Base-by-base conservation (phyloP, 2,329 filamentous ascomycete genomes). In the Beauveria brongniartii region DNA sequence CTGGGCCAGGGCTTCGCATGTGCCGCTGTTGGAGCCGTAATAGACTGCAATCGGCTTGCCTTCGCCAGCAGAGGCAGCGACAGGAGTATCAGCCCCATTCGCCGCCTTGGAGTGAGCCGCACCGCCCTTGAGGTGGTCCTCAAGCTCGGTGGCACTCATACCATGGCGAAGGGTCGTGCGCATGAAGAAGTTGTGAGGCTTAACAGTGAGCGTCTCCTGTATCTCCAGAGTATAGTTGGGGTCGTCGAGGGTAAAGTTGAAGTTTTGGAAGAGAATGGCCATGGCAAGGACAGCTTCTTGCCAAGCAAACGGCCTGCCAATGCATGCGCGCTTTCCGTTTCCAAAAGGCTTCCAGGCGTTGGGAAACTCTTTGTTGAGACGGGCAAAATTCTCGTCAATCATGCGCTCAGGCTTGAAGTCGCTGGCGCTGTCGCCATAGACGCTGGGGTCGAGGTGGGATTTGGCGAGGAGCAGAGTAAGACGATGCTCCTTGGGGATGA, bases 281-380 rank as follows among this genome's bases (percentile, higher is more conserved):
- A 85, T 76, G 9, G 81, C 79, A 1, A 90, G 73, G 5, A 88
- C 69, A 2, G 82, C 79, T 72, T 92, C 89, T 68, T 92, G 89
- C 85, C 86, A 89, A 1, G 89, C 88, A 69, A 92, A 92, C 0
- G 83, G 79, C 1, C 88, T 77, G 4, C 89, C 89, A 63, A 92
- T 91, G 66, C 89, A 92, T 1, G 77, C 86, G 58, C 89, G 77
- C 64, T 81, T 78, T 1, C 89, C 89, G 62, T 89, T 88, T 1
- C 89, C 90, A 66, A 92, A 92, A 3, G 89, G 87, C 73, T 89
- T 89, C 85, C 84, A 88, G 37, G 80, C 79, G 59, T 83, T 83
- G 16, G 79, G 79, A 34, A 84, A 86, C 6, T 89, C 77, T 28
- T 82, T 82, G 63, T 84, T 81, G 24, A 86, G 70, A 3, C 77